phyloP scores from a whole-genome alignment of 2,329 filamentous ascomycete genomes.

The Cordyceps cateniannulata region DNA sequence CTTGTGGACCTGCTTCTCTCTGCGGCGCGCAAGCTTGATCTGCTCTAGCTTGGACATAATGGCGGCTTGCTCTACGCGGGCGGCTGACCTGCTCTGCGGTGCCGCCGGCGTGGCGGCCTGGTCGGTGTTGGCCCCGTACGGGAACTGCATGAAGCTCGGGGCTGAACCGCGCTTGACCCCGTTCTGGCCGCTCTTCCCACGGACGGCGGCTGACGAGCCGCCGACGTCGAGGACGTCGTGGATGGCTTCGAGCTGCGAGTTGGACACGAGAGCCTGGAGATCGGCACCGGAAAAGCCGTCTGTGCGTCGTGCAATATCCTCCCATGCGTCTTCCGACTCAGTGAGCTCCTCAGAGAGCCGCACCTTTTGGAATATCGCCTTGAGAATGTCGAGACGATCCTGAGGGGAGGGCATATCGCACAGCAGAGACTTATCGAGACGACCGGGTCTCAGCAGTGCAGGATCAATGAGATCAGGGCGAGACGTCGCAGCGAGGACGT shows the following conservation, averaged over 20 bases:
- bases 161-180: conserved; percentile 23
- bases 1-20: conserved; percentile 28
- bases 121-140: conserved; percentile 59
- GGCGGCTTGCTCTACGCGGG: conserved; percentile 67
- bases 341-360: conserved; percentile 63
- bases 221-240: conserved; percentile 71
- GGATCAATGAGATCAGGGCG: conserved; percentile 94
- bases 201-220: conserved; percentile 31
- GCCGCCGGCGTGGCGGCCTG: conserved; percentile 34
- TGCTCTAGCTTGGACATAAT: conserved; percentile 77
- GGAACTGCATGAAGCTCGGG: conserved; percentile 72
- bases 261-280: conserved; percentile 89
- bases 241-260: conserved; percentile 93
- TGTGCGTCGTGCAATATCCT: conserved; percentile 71
- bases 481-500: conserved; percentile 90
- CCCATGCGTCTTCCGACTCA: conserved; percentile 47
- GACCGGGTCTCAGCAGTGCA: conserved; percentile 81
- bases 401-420: conserved; percentile 79
- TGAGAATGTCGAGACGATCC: conserved; percentile 83
- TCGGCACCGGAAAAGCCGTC: conserved; percentile 93
- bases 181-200: conserved; percentile 29
- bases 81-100: conserved; percentile 41
- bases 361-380: conserved; percentile 75
- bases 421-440: conserved; percentile 85
- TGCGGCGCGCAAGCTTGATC: conserved; percentile 64